phyloP scores from a whole-genome alignment of 2,329 filamentous ascomycete species.

The Microdochium nivale region DNA sequence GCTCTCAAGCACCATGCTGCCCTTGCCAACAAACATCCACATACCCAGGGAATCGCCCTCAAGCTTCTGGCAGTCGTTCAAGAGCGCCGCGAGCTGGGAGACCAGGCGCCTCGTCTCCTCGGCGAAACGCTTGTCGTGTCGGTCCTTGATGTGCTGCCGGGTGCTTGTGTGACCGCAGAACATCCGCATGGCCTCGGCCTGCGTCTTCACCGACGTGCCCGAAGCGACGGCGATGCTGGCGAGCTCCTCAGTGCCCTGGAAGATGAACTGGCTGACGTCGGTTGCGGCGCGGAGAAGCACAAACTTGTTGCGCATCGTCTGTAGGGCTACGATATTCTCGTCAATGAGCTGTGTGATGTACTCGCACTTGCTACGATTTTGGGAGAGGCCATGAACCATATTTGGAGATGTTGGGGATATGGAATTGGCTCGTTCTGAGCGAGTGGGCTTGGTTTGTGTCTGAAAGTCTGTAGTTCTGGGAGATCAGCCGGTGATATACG shows the following conservation, averaged over 20 bases:
- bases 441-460: not conserved
- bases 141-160: not conserved
- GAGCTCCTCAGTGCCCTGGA: not conserved
- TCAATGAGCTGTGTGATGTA: not conserved
- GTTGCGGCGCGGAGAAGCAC: not conserved
- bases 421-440: too few species aligned
- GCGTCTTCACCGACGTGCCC: not conserved
- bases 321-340: not conserved
- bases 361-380: not conserved
- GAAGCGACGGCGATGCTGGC: not conserved
- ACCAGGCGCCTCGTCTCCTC: not conserved
- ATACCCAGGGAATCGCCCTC: not conserved
- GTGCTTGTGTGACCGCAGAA: not conserved
- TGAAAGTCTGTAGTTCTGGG: not conserved
- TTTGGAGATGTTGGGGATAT: not conserved
- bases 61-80: not conserved
- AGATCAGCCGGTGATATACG: too few species aligned
- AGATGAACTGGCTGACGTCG: not conserved
- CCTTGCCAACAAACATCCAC: not conserved
- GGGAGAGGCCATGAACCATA: not conserved
- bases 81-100: not conserved
- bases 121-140: not conserved
- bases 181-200: not conserved
- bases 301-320: not conserved
- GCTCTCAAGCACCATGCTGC: not conserved